Percentiles rank a stretch among this genome's conserved stretches.
Evolutionary conservation across 2,329 filamentous ascomycete genomes (phyloP).

Genomic region (Cercospora sesami): DNA sequence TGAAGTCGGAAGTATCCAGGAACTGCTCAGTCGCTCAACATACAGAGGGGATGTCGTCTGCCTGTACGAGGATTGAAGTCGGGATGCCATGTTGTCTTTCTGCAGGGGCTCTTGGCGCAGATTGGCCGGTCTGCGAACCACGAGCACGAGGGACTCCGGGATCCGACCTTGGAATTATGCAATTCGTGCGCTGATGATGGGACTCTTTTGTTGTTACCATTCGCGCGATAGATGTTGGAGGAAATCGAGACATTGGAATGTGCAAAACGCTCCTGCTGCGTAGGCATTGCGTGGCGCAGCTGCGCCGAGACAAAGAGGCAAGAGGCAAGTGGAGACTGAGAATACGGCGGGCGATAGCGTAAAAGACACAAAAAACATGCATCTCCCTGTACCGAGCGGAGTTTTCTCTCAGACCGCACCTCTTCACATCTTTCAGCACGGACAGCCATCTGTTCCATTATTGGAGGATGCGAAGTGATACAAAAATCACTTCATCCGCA

Average conservation of each 20-base stretch:
- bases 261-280: background rate
- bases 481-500: background rate
- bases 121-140: background rate
- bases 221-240: background rate
- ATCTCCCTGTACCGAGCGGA: background rate
- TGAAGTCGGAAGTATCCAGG: slow-evolving; percentile 72
- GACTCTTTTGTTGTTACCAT: background rate
- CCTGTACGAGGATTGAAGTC: slow-evolving; percentile 16
- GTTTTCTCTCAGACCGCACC: background rate
- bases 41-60: slow-evolving; percentile 20
- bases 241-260: background rate
- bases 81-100: background rate
- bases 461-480: background rate
- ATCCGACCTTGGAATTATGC: background rate
- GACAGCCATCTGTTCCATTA: background rate
- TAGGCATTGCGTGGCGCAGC: background rate
- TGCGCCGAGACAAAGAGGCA: background rate
- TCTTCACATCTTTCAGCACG: background rate
- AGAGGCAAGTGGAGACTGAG: background rate
- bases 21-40: slow-evolving; percentile 66
- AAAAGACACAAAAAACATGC: background rate
- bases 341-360: background rate
- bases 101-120: background rate
- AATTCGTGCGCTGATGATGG: background rate
- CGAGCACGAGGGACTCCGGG: background rate